Base-by-base conservation (phyloP, 352 stramenopile species). In the Pythium dissotocum region DNA sequence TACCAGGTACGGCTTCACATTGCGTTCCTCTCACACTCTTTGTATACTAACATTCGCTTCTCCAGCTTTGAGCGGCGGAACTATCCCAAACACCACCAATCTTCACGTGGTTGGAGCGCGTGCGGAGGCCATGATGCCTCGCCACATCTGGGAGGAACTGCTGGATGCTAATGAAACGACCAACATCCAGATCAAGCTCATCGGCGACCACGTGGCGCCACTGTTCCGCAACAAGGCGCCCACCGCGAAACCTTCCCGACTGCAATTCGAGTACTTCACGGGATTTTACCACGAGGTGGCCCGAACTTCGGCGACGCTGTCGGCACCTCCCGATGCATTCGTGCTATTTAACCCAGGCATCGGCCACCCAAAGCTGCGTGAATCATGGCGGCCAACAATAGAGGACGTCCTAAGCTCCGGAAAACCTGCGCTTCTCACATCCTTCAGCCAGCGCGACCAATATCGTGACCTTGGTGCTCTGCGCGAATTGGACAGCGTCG, bases 301-400 rank as follows among this genome's bases (percentile, higher is more conserved):
- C 16, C 4, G 26, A 5, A 24, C 65, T 36, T 32, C n/a, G 1
- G 38, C 59, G 6, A 13, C 12, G 6, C 48, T 60, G 2, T 18
- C 8, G 1, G 10, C 24, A 24, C 68, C 52, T 0, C 78, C 83
- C 4, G 71, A 91, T 33, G 82, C 80, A 1, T 88, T 88, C 44
- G 83, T 87, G 69, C 66, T 93, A 18, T 93, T 89, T 70, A 93
- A 93, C 42, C 83, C 83, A 10, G 85, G 85, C 13, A 66, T 93
- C 13, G 85, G 83, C 6, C 85, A 93, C 61, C 74, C 78, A 5
- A 62, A 65, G 33, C 61, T 93, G 16, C 65, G 69, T 42, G 63
- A 71, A 18, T 81, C 70, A 28, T 93, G 85, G 85, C 60, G 69
- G 12, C 82, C 78, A 14, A 91, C 82, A n/a, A 57, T 93, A 10